phyloP scores from a whole-genome alignment of 164 flowering plant genomes.

The Magnolia changhungtana region DNA sequence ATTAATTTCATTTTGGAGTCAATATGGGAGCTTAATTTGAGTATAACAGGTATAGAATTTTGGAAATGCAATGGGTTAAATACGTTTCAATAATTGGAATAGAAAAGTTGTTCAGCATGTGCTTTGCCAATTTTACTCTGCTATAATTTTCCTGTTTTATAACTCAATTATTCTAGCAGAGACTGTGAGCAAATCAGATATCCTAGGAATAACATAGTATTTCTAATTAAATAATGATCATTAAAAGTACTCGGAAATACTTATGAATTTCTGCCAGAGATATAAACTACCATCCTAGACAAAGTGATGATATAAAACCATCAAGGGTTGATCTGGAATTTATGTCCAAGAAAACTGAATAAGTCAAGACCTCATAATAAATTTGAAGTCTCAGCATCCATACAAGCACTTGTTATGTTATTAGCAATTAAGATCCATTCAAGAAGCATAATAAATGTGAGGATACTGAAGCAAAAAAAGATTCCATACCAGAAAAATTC shows the following conservation, averaged over 20 bases:
- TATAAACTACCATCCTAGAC: not conserved
- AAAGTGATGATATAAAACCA: not conserved
- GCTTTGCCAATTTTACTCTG: not conserved
- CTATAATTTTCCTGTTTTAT: not conserved
- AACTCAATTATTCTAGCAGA: not conserved
- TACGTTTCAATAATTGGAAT: not conserved
- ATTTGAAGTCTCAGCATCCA: not conserved
- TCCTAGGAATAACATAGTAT: not conserved
- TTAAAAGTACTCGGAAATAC: not conserved
- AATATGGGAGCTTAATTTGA: not conserved
- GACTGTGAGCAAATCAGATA: too few relatives aligned
- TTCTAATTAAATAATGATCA: not conserved
- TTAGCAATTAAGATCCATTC: not conserved
- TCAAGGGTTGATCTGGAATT: not conserved
- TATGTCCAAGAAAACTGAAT: not conserved
- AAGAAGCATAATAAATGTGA: not conserved
- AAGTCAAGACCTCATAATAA: not conserved
- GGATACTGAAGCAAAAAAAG: conserved; percentile 1
- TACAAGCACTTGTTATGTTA: not conserved
- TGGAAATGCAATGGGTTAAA: not conserved
- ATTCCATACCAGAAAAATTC: conserved; percentile 79
- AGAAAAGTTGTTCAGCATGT: not conserved
- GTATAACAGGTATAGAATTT: not conserved
- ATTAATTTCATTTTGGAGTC: not conserved
- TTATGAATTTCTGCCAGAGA: not conserved